phyloP scores from a whole-genome alignment of 2,329 filamentous ascomycete species.

The Fusarium neocosmosporiellum region DNA sequence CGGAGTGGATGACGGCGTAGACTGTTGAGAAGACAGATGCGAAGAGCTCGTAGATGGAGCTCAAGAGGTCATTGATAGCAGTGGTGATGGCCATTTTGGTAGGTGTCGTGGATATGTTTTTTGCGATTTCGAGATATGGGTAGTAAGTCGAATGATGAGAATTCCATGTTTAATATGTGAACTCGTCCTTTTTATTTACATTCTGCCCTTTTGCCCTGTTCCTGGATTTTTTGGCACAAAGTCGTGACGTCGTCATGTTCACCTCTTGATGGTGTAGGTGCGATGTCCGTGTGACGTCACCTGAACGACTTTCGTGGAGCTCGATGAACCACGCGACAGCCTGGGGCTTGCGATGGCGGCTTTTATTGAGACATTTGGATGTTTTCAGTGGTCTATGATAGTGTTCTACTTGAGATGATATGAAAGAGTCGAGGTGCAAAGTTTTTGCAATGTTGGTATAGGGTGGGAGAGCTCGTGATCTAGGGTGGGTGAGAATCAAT shows the following conservation, averaged over 20 bases:
- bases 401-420: neutral
- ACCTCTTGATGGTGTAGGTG: slow-evolving; percentile 19
- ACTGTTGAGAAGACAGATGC: slow-evolving; percentile 51
- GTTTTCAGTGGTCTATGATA: neutral
- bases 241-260: slow-evolving; percentile 46
- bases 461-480: neutral
- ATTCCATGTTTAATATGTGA: neutral
- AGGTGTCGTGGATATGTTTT: neutral
- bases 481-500: neutral
- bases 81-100: slow-evolving; percentile 49
- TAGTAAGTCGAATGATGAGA: neutral
- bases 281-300: slow-evolving; percentile 43
- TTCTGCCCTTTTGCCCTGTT: slow-evolving; percentile 10
- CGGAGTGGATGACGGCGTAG: slow-evolving; percentile 48
- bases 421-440: neutral
- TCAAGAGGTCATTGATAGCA: slow-evolving; percentile 53
- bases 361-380: neutral
- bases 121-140: neutral
- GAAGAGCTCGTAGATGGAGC: slow-evolving; percentile 56
- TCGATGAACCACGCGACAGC: slow-evolving; percentile 34
- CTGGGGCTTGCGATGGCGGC: neutral
- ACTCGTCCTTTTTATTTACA: neutral
- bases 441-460: neutral
- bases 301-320: neutral
- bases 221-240: slow-evolving; percentile 21